A percentile compares a stretch with the other conserved stretches of the same genome.
These are phyloP conservation scores for Macrolepiota albuminosa DNA, from an alignment of 768 basidiomycete genomes.

Conservation along the genomic window DNA sequence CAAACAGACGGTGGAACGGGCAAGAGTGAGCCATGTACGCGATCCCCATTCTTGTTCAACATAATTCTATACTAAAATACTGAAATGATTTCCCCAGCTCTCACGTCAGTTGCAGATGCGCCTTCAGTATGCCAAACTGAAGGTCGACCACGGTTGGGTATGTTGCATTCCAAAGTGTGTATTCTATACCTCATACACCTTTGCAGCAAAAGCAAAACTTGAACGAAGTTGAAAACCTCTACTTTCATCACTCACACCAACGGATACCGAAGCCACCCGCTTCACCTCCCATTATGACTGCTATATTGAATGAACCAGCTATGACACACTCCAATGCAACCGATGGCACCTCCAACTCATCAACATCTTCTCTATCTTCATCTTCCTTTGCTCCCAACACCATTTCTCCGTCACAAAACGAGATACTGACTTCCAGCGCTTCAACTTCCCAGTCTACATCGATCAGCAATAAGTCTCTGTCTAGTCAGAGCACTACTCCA, in stretches of 20 bases:
- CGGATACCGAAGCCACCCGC: conserved; percentile 26
- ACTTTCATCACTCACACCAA: conserved; percentile 67
- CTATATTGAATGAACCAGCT: conserved; percentile 14
- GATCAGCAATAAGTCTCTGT: neutral
- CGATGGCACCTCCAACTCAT: conserved; percentile 6
- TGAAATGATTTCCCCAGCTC: conserved; percentile 36
- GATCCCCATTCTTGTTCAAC: neutral
- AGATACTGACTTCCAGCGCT: neutral
- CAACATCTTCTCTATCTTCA: conserved; percentile 26
- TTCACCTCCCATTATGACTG: conserved; percentile 20
- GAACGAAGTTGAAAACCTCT: conserved; percentile 80
- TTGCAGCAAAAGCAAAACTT: conserved; percentile 68
- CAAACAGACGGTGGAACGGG: conserved; percentile 48
- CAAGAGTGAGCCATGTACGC: conserved; percentile 55
- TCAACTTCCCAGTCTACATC: neutral
- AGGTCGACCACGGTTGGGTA: conserved; percentile 82
- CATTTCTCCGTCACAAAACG: conserved; percentile 1
- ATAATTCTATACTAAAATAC: neutral
- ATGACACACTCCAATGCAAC: conserved; percentile 15
- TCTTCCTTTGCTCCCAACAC: conserved; percentile 10
- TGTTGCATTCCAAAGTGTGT: conserved; percentile 17
- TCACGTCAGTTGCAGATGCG: conserved; percentile 70
- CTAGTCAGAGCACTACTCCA: neutral
- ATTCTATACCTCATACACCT: neutral
- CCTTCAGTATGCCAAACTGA: conserved; percentile 71